Base-by-base conservation (phyloP, 306 rosid species). In the Herpetospermum pedunculosum region DNA sequence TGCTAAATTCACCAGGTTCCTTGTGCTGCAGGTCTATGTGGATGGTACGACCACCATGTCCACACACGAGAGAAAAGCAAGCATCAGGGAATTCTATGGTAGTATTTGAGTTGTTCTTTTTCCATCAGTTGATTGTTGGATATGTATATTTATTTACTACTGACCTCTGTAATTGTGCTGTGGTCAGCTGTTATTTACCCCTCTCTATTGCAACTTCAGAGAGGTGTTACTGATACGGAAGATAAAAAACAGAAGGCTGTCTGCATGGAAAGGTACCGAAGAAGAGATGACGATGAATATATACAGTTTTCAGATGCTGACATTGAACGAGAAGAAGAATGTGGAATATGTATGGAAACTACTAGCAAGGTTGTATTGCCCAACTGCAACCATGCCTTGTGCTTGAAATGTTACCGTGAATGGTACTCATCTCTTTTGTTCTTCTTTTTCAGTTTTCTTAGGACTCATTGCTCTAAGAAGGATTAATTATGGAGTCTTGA, bases 31-130 rank as follows among this genome's bases (percentile, higher is more conserved):
- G 98, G 98, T 93, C 60, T 91, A 89, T 70, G 97, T 89, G 85
- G 98, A 93, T 79, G 98, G 98, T 54, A 83, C 98, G 68, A 93
- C 98, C 73, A 93, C 97, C 77, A 91, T 93, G 98, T 87, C 97
- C 68, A 91, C 96, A 14, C 89, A 90, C 77, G 98, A 93, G 81
- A 89, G 94, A 75, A 93, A 87, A 89, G 97, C 97, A 38, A 90
- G 96, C 78, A 87, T 93, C 70, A 89, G 96, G 75, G 98, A 93
- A 80, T 93, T 93, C 81, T 90, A 93, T 83, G 97, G 98, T 93
- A 90, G 76, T 72, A 68, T 58, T 52, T 4, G 4, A 41, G 53
- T 34, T 29, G 11, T 23, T 25, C 16, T 48, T 77, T 48, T 43
- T 34, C 44, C 54, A 40, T 65, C n/a, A 6, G 10, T 30, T 55